Base-by-base conservation (phyloP, 2,329 filamentous ascomycete species). In the Sporothrix euskadiensis region DNA sequence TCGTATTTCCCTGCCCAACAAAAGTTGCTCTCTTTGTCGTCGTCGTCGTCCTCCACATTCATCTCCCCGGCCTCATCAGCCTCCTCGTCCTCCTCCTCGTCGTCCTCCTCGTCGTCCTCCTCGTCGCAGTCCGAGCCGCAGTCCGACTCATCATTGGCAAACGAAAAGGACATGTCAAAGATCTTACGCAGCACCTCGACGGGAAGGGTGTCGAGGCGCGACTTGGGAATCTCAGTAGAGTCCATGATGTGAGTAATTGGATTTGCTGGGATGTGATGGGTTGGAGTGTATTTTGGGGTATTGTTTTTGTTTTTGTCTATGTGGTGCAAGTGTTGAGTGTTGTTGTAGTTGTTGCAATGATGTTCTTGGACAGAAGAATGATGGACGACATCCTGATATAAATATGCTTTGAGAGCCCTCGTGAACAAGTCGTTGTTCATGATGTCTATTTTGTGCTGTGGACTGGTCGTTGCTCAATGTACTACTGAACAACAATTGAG, bases 161-260 rank as follows among this genome's bases (percentile, higher is more conserved):
- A n/a, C 16, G 14, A 26, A 9, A 65, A 65, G 8, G 61, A n/a
- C 39, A 26, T 16, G 10, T 44, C 61, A 30, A 65, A 65, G 5
- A 65, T 65, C 39, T 44, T 3, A 10, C 61, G 61, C 39, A 65
- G 61, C 39, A 65, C 41, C 19, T 47, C 61, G n/a, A 65, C 61
- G 39, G 61, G 61, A 14, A 65, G 61, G 4, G 22, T 47, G n/a
- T 65, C 61, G 39, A 65, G 61, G 10, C 61, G 61, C 22, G 61
- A 47, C 41, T 47, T 65, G 61, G 61, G 39, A 6, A 30, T 22
- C n/a, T 8, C n/a, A 16, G 16, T 5, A 30, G 35, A 16, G 22
- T n/a, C n/a, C 61, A 22, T 63, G 32, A 10, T 41, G 59, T 35
- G 14, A 52, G 19, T 19, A 8, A n/a, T 35, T 61, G 16, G 61